A percentile compares a stretch with the other conserved stretches of the same genome.
These are phyloP conservation scores for Saccharomycopsis sp. DNA, from an alignment of 805 yeast genomes.

Conservation along the genomic window DNA sequence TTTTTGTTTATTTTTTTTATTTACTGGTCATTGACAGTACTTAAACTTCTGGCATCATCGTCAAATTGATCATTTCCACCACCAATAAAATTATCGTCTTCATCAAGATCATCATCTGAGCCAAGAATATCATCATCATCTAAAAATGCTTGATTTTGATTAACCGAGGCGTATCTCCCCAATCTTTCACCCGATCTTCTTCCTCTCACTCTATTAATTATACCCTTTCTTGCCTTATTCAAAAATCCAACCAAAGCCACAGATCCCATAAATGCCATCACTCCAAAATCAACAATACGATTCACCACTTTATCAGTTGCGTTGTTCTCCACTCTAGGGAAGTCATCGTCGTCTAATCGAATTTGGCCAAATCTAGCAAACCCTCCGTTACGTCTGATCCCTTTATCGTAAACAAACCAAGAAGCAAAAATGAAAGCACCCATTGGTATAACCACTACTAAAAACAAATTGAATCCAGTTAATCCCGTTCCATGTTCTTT, in stretches of 20 bases:
- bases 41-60: conserved; percentile 20
- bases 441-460: conserved; percentile 53
- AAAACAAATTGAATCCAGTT: conserved; percentile 44
- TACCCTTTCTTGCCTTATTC: neutral
- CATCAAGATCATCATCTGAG: conserved; percentile 15
- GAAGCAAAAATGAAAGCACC: conserved; percentile 43
- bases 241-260: conserved; percentile 20
- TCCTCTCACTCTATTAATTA: conserved; percentile 3
- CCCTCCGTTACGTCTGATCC: conserved; percentile 73
- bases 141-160: conserved; percentile 13
- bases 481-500: conserved; percentile 45
- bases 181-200: neutral
- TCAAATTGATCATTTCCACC: conserved; percentile 15
- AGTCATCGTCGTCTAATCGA: conserved; percentile 67
- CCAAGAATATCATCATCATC: conserved; percentile 22
- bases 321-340: conserved; percentile 56
- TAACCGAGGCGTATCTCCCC: conserved; percentile 13
- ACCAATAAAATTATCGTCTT: conserved; percentile 8
- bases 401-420: conserved; percentile 73
- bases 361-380: conserved; percentile 78
- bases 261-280: conserved; percentile 37
- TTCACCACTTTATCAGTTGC: conserved; percentile 53
- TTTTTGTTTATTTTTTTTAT: too few species aligned
- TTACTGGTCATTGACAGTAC: conserved; percentile 8
- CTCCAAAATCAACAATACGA: conserved; percentile 49